Conservation (phyloP, 805 yeast species). For the Metschnikowia reukaufii region DNA sequence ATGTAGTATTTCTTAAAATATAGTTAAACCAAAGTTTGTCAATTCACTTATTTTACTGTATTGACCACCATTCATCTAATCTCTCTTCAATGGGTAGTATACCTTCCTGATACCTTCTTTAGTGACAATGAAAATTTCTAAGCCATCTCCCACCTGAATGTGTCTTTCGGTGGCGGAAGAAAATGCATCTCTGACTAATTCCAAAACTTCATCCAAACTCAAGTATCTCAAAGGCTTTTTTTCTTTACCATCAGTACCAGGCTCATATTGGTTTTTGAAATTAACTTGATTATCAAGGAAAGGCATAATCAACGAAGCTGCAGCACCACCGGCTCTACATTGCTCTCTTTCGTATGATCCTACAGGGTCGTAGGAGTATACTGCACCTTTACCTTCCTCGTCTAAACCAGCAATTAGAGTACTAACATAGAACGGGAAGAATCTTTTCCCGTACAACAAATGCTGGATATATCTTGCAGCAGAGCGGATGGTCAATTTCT, state of each 20-base stretch:
- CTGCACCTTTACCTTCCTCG: conserved; percentile 88
- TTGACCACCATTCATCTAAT: conserved; percentile 40
- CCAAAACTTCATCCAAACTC: conserved; percentile 78
- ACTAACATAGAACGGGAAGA: conserved; percentile 95
- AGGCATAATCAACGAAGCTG: conserved; percentile 94
- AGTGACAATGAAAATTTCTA: conserved; percentile 86
- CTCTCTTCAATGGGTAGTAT: conserved; percentile 83
- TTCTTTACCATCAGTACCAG: conserved; percentile 66
- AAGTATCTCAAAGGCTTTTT: conserved; percentile 64
- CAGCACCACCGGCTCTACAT: conserved; percentile 98
- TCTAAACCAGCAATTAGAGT: conserved; percentile 94
- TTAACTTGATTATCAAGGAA: conserved; percentile 96
- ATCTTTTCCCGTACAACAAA: conserved; percentile 84
- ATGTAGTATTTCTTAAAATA: no score
- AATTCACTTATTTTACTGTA: neutral
- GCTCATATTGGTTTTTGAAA: conserved; percentile 88
- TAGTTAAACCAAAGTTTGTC: no score
- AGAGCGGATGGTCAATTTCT: conserved; percentile 61
- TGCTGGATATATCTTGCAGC: conserved; percentile 93
- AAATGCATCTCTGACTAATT: conserved; percentile 90
- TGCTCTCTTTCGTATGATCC: conserved; percentile 98
- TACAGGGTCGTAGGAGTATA: conserved; percentile 95
- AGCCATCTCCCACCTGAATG: conserved; percentile 96
- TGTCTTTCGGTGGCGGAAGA: conserved; percentile 97
- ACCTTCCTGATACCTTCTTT: conserved; percentile 89